Conservation (phyloP, 169 alveolate genomes). For the Neospora caninum region DNA sequence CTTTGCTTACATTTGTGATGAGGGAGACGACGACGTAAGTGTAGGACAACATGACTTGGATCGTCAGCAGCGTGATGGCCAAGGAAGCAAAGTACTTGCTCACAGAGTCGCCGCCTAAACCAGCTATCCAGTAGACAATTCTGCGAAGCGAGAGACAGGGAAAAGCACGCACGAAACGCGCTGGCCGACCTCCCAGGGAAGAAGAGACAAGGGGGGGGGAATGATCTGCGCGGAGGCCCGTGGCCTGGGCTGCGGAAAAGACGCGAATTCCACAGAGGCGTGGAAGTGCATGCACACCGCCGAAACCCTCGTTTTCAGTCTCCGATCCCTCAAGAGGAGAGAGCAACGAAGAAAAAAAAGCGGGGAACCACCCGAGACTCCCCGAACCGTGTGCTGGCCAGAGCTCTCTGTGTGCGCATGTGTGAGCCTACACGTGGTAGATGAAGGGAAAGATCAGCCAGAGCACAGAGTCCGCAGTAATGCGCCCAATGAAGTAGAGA, state of each 20-base stretch:
- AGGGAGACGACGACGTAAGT: constrained; percentile 49
- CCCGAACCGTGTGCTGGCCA: too few relatives aligned
- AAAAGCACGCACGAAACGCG: background rate
- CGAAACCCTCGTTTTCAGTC: too few relatives aligned
- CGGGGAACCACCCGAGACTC: too few relatives aligned
- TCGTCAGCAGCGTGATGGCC: constrained; percentile 48
- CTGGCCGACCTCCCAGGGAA: background rate
- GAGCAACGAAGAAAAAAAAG: background rate
- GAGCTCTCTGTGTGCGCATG: background rate
- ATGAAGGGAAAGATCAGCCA: constrained; percentile 47
- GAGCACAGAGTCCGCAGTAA: constrained; percentile 39
- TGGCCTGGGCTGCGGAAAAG: background rate
- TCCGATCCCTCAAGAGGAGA: background rate
- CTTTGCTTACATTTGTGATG: constrained; percentile 39
- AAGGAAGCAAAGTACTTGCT: constrained; percentile 53
- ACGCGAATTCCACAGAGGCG: too few relatives aligned
- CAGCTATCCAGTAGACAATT: constrained; percentile 50
- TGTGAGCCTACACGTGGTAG: constrained; percentile 45
- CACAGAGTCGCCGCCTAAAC: constrained; percentile 50
- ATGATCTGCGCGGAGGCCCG: background rate
- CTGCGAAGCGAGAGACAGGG: background rate
- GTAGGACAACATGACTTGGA: constrained; percentile 43
- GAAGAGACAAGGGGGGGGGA: too few relatives aligned
- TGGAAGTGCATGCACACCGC: too few relatives aligned
- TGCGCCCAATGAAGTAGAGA: constrained; percentile 47